Evolutionary conservation across 2,329 filamentous ascomycete species (phyloP), one percentile per base, ranked within the genome.

Genomic region (Elsinoe ampelina): DNA sequence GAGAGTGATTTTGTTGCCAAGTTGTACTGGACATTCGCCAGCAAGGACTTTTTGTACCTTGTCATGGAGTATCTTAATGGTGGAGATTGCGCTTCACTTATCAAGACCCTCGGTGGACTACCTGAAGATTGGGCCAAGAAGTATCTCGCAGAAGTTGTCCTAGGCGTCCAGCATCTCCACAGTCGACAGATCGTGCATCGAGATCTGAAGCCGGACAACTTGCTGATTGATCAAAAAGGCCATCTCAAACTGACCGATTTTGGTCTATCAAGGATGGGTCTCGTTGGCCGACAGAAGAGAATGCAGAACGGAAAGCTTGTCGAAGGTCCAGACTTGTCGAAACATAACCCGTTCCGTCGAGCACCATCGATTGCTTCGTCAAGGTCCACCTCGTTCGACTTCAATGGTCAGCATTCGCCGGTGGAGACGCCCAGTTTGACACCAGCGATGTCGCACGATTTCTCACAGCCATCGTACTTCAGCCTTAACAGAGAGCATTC

Each of bases 31-130:
- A 98, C 93, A 0, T 98, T 98, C 67, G 95, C 93, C 3, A 98
- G 92, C 78, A 98, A 98, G 68, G 93, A 98, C 67, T 98, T 96
- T 68, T 83, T 98, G 20, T 98, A 97, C 68, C 79, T 98, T 58
- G 93, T 98, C 20, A 98, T 98, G 93, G 93, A 98, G 68, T 98
- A 98, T 72, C 79, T 98, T 58, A 98, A 97, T 64, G 93, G 93
- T 35, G 93, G 93, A 45, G 93, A 98, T 67, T 98, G 92, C 68
- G 93, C 95, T 50, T 95, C 93, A 5, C 77, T 98, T 55, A 93
- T 97, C 74, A 98, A 97, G 69, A 84, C 95, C 22, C 79, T 98
- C 1, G 91, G 91, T 30, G 90, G 89, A 2, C 77, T 98, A 19
- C 87, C 91, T 0, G 95, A 98, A 73, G 92, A 97, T 63, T 98